Conservation (phyloP, 106 monocot genomes). For the Hemerocallis citrina region DNA sequence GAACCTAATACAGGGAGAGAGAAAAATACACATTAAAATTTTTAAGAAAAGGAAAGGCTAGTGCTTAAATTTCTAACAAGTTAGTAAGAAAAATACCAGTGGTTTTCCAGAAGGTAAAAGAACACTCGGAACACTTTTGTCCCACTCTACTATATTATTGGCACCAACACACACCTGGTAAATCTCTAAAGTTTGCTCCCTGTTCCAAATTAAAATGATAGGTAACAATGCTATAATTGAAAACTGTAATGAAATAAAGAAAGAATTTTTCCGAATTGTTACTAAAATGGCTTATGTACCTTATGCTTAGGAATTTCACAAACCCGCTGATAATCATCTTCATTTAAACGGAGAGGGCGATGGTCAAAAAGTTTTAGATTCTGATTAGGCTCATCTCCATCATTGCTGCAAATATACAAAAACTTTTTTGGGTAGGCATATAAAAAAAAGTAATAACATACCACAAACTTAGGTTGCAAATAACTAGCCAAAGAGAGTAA, state of each 20-base stretch:
- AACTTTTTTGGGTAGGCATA: no score
- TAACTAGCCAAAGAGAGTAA: no score
- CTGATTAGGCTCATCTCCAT: background rate
- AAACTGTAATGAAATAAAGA: background rate
- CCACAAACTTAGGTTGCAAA: no score
- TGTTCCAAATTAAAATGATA: no score
- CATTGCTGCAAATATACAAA: background rate
- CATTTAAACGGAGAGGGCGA: slow-evolving; percentile 14
- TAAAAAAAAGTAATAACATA: no score
- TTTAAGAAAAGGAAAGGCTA: background rate
- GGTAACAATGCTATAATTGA: no score
- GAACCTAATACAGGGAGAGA: slow-evolving; percentile 24
- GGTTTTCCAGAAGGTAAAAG: slow-evolving; percentile 19
- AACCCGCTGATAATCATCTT: slow-evolving; percentile 19
- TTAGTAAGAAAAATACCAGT: slow-evolving; percentile 8
- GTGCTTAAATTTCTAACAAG: background rate
- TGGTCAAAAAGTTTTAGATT: slow-evolving; percentile 14
- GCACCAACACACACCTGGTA: slow-evolving; percentile 16
- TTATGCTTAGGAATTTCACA: slow-evolving; percentile 14
- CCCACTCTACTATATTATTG: slow-evolving; percentile 14
- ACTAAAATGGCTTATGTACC: background rate
- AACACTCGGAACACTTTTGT: slow-evolving; percentile 9
- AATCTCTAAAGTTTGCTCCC: slow-evolving; percentile 26
- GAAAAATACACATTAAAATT: background rate
- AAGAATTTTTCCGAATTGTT: background rate